phyloP scores from a whole-genome alignment of 108 stramenopile genomes.

The Aurantiochytrium sp. region DNA sequence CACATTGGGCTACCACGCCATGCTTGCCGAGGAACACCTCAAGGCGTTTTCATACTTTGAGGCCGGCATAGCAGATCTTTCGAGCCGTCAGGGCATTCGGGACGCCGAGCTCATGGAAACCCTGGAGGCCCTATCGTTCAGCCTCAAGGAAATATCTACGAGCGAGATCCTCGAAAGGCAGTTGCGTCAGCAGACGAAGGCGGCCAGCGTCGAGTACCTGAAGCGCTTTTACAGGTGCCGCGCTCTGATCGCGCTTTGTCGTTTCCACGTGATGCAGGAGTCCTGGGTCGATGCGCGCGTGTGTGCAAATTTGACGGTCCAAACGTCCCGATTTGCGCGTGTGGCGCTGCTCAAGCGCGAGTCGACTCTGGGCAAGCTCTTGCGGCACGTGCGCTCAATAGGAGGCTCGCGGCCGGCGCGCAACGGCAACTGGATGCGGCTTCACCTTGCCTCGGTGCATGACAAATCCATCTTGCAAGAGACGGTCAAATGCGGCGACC shows the following conservation, averaged over 20 bases:
- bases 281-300: neutral
- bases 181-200: neutral
- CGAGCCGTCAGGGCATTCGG: neutral
- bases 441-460: neutral
- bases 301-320: neutral
- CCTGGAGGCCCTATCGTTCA: neutral
- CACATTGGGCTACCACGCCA: neutral
- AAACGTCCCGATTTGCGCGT: neutral
- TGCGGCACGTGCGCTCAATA: neutral
- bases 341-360: neutral
- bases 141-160: neutral
- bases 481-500: neutral
- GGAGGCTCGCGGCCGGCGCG: neutral
- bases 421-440: neutral
- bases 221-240: neutral
- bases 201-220: neutral
- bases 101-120: neutral
- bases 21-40: conserved; percentile 9
- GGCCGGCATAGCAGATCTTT: neutral
- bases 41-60: conserved; percentile 23
- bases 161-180: neutral
- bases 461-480: neutral
- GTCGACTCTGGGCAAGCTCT: neutral
- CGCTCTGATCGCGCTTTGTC: neutral
- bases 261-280: neutral